Conservation (phyloP, 2,329 filamentous ascomycete genomes). For the Neofusicoccum laricinum region DNA sequence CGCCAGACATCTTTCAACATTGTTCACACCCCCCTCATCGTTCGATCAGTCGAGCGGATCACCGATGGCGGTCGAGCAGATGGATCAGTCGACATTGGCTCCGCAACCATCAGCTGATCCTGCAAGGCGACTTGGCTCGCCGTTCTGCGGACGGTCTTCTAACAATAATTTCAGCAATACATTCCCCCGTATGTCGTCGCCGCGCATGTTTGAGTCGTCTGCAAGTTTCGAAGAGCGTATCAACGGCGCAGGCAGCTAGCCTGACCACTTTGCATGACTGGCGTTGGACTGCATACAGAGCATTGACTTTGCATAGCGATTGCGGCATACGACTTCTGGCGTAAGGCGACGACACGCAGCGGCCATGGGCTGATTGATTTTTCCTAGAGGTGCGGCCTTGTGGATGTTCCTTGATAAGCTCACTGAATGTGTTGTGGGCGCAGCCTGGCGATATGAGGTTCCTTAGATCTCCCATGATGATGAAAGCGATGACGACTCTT, state of each 20-base stretch:
- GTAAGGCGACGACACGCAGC: conserved; percentile 6
- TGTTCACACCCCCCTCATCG: conserved; percentile 51
- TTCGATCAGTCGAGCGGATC: conserved; percentile 28
- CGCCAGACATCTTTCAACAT: conserved; percentile 49
- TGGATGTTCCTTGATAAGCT: not conserved
- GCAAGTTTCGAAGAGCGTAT: conserved; percentile 40
- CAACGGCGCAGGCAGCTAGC: conserved; percentile 21
- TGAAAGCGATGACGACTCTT: conserved; percentile 13
- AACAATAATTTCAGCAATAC: conserved; percentile 40
- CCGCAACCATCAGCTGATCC: conserved; percentile 33
- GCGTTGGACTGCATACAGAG: conserved; percentile 16
- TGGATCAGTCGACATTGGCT: conserved; percentile 22
- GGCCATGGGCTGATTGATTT: not conserved
- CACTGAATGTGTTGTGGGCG: not conserved
- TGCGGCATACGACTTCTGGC: conserved; percentile 5
- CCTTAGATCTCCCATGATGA: conserved; percentile 10
- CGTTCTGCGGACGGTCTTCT: conserved; percentile 41
- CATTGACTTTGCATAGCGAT: conserved; percentile 17
- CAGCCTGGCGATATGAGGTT: not conserved
- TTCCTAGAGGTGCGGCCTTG: conserved; percentile 7
- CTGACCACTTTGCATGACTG: conserved; percentile 6
- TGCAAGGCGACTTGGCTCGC: conserved; percentile 46
- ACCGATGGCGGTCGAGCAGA: conserved; percentile 28
- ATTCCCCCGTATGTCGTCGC: conserved; percentile 44
- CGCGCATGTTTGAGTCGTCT: conserved; percentile 35